A percentile compares a stretch with the other conserved stretches of the same genome.
phyloP scores from a whole-genome alignment of 345 rosid species.

The Eucalyptus shirleyi region DNA sequence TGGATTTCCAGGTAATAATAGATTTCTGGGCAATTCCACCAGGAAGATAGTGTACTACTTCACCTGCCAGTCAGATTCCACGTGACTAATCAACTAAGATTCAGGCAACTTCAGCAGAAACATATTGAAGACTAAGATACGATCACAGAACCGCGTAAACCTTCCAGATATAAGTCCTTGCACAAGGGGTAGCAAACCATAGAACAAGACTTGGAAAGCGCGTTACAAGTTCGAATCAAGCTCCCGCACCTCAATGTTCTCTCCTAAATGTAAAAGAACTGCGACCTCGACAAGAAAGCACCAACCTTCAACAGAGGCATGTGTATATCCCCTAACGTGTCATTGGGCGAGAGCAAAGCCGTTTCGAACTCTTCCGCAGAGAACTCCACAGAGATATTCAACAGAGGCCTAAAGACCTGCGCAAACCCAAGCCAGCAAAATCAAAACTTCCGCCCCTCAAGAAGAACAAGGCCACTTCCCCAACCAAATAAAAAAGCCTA shows the following conservation, averaged over 20 bases:
- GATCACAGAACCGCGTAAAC: neutral
- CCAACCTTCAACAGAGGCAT: slow-evolving; percentile 95
- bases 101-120: neutral
- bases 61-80: neutral
- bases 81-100: neutral
- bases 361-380: slow-evolving; percentile 98
- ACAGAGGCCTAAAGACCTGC: slow-evolving; percentile 79
- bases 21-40: neutral
- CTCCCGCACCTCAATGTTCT: neutral
- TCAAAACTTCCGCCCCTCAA: neutral
- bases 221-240: neutral
- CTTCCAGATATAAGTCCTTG: neutral
- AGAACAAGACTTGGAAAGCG: neutral
- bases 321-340: slow-evolving; percentile 85
- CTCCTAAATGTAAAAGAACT: neutral
- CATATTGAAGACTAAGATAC: neutral
- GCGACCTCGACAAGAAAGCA: slow-evolving; percentile 2
- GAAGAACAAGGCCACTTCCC: neutral
- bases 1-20: neutral
- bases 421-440: neutral
- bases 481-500: neutral
- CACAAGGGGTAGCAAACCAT: neutral
- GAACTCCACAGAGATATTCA: slow-evolving; percentile 80
- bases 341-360: slow-evolving; percentile 76
- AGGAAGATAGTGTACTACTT: neutral